Evolutionary conservation across 345 rosid species (phyloP).

Genomic region (Gynandropsis gynandra): DNA sequence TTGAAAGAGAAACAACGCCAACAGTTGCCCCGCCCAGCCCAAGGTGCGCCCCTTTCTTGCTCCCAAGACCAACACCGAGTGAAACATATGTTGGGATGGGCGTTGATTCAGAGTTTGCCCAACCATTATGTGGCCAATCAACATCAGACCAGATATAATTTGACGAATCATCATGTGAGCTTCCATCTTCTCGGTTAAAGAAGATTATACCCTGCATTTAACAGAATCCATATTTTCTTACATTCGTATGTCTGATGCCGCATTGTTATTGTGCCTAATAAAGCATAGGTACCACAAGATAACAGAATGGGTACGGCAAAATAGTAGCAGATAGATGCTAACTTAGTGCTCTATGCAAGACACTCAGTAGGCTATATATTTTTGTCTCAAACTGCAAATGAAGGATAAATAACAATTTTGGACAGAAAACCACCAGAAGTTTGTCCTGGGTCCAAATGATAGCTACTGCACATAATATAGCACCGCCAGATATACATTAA

Average conservation of each 20-base stretch:
- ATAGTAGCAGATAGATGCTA: conserved; percentile 2
- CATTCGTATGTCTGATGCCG: conserved; percentile 11
- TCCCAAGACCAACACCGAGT: conserved; percentile 67
- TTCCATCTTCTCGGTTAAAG: conserved; percentile 50
- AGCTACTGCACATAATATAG: not conserved
- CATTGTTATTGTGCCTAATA: conserved; percentile 5
- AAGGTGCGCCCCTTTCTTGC: conserved; percentile 62
- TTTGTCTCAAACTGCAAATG: conserved; percentile 12
- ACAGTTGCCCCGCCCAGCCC: conserved; percentile 73
- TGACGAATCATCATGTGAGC: conserved; percentile 33
- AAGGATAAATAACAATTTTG: conserved; percentile 7
- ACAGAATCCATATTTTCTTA: conserved; percentile 21
- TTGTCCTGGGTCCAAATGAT: not conserved
- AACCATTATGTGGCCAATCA: conserved; percentile 84
- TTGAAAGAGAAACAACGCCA: conserved; percentile 41
- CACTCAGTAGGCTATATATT: conserved; percentile 6
- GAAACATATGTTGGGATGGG: conserved; percentile 68
- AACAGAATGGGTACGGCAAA: conserved; percentile 9
- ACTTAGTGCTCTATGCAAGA: conserved; percentile 8
- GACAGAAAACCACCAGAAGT: conserved; percentile 10
- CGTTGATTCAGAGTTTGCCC: conserved; percentile 78
- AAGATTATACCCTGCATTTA: conserved; percentile 68
- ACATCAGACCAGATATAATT: conserved; percentile 66
- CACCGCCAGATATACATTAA: not conserved
- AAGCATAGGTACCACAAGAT: conserved; percentile 11